Evolutionary conservation across 1,284 basidiomycete species (phyloP), one percentile per base, ranked within the genome.

Genomic region (Tilletia caries): DNA sequence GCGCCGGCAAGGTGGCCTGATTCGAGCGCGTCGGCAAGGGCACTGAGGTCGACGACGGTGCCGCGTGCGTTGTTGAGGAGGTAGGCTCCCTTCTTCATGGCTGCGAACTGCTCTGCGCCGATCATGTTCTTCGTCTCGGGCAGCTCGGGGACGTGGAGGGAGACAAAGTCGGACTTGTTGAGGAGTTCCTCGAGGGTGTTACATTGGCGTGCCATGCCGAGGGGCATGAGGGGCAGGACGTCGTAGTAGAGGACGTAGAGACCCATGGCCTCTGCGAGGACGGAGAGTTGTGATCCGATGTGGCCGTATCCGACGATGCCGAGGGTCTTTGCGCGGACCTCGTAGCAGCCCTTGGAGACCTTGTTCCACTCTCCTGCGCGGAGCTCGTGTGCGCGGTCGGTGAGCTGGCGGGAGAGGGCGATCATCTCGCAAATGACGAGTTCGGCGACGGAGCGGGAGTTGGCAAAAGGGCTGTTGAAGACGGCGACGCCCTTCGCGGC

Each of bases 381-480:
- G 86, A 99, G 89, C 86, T 99, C 96, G 77, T 87, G 88, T 20
- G 90, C 86, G 69, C 96, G 91, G 85, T 99, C 92, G 76, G 91
- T 89, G 75, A 97, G 88, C 84, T 99, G 96, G 50, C 96, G 91
- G 15, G 96, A 96, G 73, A 99, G 90, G 5, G 91, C 90, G 79
- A 99, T 90, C 80, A 98, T 87, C 85, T 99, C 96, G 72, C 90
- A 89, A 83, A 99, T 91, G 84, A 99, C 96, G 65, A 99, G 90
- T 86, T 99, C 96, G 64, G 96, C 96, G 66, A 99, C 96, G 0
- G 95, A 98, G 74, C 96, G 92, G 52, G 96, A 98, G 75, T 99
- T 99, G 84, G 96, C 95, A 86, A 98, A 99, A 41, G 96, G 96
- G 15, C 95, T 98, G 86, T 99, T 99, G 89, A 99, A 99, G 68